phyloP scores from a whole-genome alignment of 1,284 basidiomycete species.

The Phellinidium pouzarii region DNA sequence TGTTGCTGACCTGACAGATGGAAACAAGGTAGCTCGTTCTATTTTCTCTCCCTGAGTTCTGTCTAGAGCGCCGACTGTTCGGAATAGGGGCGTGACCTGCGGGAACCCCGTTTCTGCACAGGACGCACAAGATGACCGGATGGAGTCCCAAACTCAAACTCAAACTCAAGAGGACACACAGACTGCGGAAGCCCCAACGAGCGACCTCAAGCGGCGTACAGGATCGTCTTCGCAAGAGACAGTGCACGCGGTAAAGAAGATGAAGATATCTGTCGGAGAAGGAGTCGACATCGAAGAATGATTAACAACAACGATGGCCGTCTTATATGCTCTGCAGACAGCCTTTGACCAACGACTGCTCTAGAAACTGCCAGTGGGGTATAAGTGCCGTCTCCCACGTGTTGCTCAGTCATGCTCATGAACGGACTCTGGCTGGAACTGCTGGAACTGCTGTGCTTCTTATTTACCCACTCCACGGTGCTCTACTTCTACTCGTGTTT shows the following conservation, averaged over 20 bases:
- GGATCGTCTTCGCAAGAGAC: constrained; percentile 20
- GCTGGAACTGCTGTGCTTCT: background rate
- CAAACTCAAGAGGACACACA: constrained; percentile 21
- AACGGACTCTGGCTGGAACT: constrained; percentile 1
- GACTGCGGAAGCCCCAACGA: background rate
- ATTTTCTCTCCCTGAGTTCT: background rate
- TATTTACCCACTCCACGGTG: background rate
- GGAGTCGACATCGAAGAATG: constrained; percentile 36
- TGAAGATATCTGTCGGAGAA: constrained; percentile 35
- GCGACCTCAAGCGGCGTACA: constrained; percentile 28
- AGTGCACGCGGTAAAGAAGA: constrained; percentile 28
- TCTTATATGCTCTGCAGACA: too few relatives aligned
- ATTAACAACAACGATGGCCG: constrained; percentile 1
- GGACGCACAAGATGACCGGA: constrained; percentile 1
- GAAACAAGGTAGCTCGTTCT: constrained; percentile 10
- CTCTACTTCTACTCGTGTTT: background rate
- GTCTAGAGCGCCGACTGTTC: constrained; percentile 11
- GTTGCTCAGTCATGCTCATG: background rate
- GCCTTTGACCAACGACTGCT: too few relatives aligned
- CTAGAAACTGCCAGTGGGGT: too few relatives aligned
- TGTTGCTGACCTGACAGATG: constrained; percentile 2
- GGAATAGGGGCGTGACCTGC: constrained; percentile 12
- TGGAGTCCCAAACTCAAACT: constrained; percentile 21
- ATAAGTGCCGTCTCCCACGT: too few relatives aligned
- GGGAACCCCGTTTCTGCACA: constrained; percentile 9